Evolutionary conservation across 2,329 filamentous ascomycete species (phyloP), one percentile per base, ranked within the genome.

Genomic region (Cercospora zeina): DNA sequence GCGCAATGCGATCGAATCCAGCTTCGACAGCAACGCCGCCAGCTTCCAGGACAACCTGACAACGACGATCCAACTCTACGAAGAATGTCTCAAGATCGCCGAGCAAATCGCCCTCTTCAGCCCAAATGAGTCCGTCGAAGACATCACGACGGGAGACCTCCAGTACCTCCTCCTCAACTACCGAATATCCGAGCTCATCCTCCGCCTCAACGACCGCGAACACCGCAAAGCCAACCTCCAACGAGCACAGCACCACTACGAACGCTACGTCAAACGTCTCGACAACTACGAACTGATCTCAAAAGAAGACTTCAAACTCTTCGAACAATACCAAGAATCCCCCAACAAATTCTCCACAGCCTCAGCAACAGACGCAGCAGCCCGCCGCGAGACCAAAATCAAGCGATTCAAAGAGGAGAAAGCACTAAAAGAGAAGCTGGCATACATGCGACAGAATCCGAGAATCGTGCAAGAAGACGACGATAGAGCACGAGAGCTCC

Each of bases 81-180:
- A 89, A 71, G 82, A 89, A 74, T 93, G 90, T 75, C 81, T 89
- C 62, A 80, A 85, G 62, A 84, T 90, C 60, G 85, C 90, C 66
- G 81, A 85, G 67, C 82, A 86, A 63, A 81, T 95, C 27, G 88
- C 90, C 0, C 81, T 99, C 58, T 97, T 97, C 83, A 96, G 91
- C 69, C 82, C 87, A 36, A 99, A 99, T 77, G 95, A 99, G 76
- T 84, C 85, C 0, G 77, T 93, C 39, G 95, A 99, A 65, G 95
- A 99, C 77, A 80, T 97, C 33, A 81, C 90, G 13, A 96, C 93
- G 1, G 82, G 84, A n/a, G 88, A 96, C 71, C 79, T 99, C 33
- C 91, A 91, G 78, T 89, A 93, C 75, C 83, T 99, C 64, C 83
- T 91, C 21, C 84, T 93, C 65, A 83, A 89, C 75, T 91, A 88